Evolutionary conservation across 805 yeast species (phyloP), one percentile per base, ranked within the genome.

Genomic region (Yarrowia yakushimensis): DNA sequence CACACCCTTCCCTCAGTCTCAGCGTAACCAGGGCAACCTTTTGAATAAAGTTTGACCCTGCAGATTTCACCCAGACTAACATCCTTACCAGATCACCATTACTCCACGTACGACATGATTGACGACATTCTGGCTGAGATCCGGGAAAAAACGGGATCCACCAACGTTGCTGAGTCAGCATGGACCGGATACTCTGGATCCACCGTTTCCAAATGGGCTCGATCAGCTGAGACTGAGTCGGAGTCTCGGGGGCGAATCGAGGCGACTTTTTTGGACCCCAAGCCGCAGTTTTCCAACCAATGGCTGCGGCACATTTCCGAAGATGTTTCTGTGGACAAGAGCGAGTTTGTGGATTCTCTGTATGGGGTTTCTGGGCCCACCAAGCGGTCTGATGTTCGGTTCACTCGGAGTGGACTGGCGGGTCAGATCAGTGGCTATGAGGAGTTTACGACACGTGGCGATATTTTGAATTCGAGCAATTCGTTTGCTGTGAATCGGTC

Each of bases 401-500:
- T 89, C 73, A 82, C 82, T 64, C 79, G 99, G 69, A 71, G 76
- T 7, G 98, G 98, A 0, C 79, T 94, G 5, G 79, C 80, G 1
- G 97, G 97, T 13, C 69, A 74, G 4, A 84, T 93, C n/a, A 74
- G 75, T 1, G 79, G 83, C 0, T 85, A 83, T 66, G 76, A 81
- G 37, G 96, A 92, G 72, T 81, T 83, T 17, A 85, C 86, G 5
- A 36, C 59, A 2, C 63, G 67, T 75, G 30, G 69, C 77, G 11
- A 79, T 76, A 15, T 46, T 22, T 84, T 85, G 9, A 82, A 82
- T 45, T 82, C 91, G 15, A 79, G 85, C 12, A 86, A 85, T 64
- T 87, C 96, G 0, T 76, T 91, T 48, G 86, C 96, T 0, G 72
- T 91, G 63, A 84, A 82, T 30, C 79, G 99, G 66, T 81, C 85